Evolutionary conservation across 1,284 basidiomycete genomes (phyloP), one percentile per base, ranked within the genome.

Genomic region (Amylostereum areolatum): DNA sequence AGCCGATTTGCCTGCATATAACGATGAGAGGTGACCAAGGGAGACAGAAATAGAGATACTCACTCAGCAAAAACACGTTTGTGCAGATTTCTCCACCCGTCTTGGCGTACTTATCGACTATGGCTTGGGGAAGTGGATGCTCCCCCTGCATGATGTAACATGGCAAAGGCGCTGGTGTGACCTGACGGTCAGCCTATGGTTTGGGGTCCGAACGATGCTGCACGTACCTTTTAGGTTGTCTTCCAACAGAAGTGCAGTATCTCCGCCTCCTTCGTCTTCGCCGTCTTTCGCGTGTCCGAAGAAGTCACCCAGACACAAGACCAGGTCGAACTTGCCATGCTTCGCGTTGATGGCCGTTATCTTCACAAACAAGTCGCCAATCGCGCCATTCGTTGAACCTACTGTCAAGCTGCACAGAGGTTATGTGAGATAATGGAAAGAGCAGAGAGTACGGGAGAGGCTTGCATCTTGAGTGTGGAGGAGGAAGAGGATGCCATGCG

Each of bases 141-240:
- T 81, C 80, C 28, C 92, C 95, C 65, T 92, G 83, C 77, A 92
- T 93, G 55, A 97, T 85, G 70, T 97, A 98, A 50, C 92, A 95
- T 55, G 91, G 85, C 25, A 97, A 71, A 4, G 96, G 92, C 34
- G 86, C 91, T 89, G 60, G n/a, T 4, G 47, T n/a, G 42, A 5
- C 10, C 32, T 41, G n/a, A 34, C 43, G 48, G 46, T 56, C 43
- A 51, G 51, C 40, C 24, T 30, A 43, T 29, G 32, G 46, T 49
- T 45, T 32, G 45, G 52, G 48, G 24, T 25, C 30, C 49, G 27
- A 18, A 39, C 41, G 7, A 28, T 50, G 31, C 34, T 34, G 11
- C 34, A 51, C 68, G 50, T 61, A 83, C 88, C 83, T 71, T 84
- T 74, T 27, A 92, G 62, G 31, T 73, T 68, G 1, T 84, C 90